Conservation (phyloP, 169 alveolate species). For the Amoebophrya sp. region DNA sequence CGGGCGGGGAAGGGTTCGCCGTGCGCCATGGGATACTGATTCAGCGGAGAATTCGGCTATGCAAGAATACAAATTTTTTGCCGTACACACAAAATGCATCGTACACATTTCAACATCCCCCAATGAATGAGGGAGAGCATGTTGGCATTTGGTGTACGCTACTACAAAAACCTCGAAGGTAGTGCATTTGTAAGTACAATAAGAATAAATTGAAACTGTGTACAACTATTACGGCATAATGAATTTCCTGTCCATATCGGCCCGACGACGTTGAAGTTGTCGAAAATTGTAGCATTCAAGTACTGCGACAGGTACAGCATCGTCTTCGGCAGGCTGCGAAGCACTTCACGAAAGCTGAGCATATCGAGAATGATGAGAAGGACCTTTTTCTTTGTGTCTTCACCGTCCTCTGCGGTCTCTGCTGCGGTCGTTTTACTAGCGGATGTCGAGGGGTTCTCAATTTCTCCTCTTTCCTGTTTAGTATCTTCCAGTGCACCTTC, state of each 20-base stretch:
- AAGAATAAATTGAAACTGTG: too few relatives aligned
- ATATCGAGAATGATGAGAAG: not conserved
- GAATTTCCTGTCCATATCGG: too few relatives aligned
- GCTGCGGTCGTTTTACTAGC: not conserved
- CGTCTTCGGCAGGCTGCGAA: not conserved
- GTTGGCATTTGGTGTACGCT: too few relatives aligned
- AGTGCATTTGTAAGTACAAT: too few relatives aligned
- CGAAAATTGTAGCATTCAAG: not conserved
- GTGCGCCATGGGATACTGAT: not conserved
- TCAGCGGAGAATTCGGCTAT: not conserved
- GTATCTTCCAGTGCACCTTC: not conserved
- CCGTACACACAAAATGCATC: too few relatives aligned
- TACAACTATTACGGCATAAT: too few relatives aligned
- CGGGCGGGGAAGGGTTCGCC: not conserved
- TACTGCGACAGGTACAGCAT: not conserved
- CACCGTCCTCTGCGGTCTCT: not conserved
- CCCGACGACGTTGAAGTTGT: not conserved
- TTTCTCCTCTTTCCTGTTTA: not conserved
- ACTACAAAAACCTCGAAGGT: too few relatives aligned
- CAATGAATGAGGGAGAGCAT: too few relatives aligned
- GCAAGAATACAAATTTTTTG: too few relatives aligned
- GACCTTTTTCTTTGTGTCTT: not conserved
- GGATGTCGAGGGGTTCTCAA: not conserved
- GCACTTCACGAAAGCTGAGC: not conserved
- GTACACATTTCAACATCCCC: too few relatives aligned